Percentiles rank a stretch among this genome's conserved stretches.
Evolutionary conservation across 2,329 filamentous ascomycete species (phyloP).

Genomic region (Helminthosporium solani): DNA sequence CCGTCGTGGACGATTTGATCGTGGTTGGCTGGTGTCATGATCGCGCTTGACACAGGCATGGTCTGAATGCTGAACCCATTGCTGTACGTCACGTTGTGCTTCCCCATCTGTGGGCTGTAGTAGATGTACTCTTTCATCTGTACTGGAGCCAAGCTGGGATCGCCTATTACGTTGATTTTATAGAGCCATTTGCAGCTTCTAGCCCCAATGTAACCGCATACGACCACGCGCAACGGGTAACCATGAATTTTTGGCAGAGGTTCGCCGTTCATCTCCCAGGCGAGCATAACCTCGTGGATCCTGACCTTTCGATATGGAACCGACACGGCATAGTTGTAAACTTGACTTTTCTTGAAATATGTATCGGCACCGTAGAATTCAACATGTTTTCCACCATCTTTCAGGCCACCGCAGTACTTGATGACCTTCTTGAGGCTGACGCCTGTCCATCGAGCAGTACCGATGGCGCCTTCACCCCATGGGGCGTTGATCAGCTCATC

Average conservation of each 20-base stretch:
- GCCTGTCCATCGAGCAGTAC: slow-evolving; percentile 63
- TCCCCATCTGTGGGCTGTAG: slow-evolving; percentile 67
- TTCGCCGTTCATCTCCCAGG: slow-evolving; percentile 72
- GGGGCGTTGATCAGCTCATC: slow-evolving; percentile 55
- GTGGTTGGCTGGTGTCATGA: slow-evolving; percentile 63
- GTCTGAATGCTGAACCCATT: slow-evolving; percentile 69
- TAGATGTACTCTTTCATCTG: slow-evolving; percentile 68
- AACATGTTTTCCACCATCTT: slow-evolving; percentile 58
- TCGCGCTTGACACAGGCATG: slow-evolving; percentile 68
- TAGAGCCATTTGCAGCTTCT: slow-evolving; percentile 65
- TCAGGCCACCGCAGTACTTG: slow-evolving; percentile 66
- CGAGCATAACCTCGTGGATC: slow-evolving; percentile 64
- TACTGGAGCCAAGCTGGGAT: slow-evolving; percentile 60
- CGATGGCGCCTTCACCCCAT: slow-evolving; percentile 59
- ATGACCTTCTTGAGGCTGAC: slow-evolving; percentile 69
- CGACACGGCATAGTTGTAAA: slow-evolving; percentile 67
- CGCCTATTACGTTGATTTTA: slow-evolving; percentile 60
- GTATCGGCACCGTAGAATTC: slow-evolving; percentile 71
- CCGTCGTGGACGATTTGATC: slow-evolving; percentile 63
- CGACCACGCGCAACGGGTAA: slow-evolving; percentile 62
- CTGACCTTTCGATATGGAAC: slow-evolving; percentile 70
- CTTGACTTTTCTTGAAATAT: slow-evolving; percentile 68
- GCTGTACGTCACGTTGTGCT: slow-evolving; percentile 62
- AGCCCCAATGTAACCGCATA: slow-evolving; percentile 68
- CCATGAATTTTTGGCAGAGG: slow-evolving; percentile 66